Evolutionary conservation across 2,329 filamentous ascomycete species (phyloP).

Genomic region (Apiospora koreana): DNA sequence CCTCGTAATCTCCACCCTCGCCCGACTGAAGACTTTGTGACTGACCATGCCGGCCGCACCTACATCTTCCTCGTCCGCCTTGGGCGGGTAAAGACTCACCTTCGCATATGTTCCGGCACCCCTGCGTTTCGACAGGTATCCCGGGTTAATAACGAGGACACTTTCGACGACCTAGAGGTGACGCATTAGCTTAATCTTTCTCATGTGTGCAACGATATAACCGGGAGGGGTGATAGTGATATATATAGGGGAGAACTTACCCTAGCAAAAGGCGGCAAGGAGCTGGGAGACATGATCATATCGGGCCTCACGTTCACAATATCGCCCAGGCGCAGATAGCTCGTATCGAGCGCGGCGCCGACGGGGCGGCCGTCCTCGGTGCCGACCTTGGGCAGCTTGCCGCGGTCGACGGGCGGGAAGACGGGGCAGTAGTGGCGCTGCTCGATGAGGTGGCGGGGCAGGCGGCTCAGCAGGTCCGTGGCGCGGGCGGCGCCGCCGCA

Average conservation of each 20-base stretch:
- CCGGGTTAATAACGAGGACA: slow-evolving; percentile 88
- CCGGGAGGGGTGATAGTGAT: not conserved
- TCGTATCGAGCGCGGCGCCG: slow-evolving; percentile 78
- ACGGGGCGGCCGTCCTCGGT: slow-evolving; percentile 61
- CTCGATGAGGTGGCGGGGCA: slow-evolving; percentile 78
- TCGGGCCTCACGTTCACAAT: slow-evolving; percentile 87
- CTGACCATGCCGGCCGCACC: slow-evolving; percentile 59
- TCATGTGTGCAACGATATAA: not conserved
- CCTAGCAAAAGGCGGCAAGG: slow-evolving; percentile 84
- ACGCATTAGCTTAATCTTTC: slow-evolving; percentile 7
- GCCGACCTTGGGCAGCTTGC: slow-evolving; percentile 65
- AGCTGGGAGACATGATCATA: slow-evolving; percentile 79
- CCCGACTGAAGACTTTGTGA: slow-evolving; percentile 79
- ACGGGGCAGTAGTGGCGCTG: slow-evolving; percentile 90
- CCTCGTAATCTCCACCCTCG: slow-evolving; percentile 82
- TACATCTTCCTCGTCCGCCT: slow-evolving; percentile 58
- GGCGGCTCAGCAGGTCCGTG: slow-evolving; percentile 66
- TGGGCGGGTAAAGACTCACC: slow-evolving; percentile 71
- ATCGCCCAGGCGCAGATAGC: slow-evolving; percentile 85
- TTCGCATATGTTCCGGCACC: slow-evolving; percentile 85
- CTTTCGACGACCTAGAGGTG: slow-evolving; percentile 77
- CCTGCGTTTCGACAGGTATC: slow-evolving; percentile 79
- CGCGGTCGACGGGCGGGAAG: slow-evolving; percentile 76
- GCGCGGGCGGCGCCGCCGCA: slow-evolving; percentile 55
- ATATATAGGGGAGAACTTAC: slow-evolving; percentile 48